Base-by-base conservation (phyloP, 148 eudicot genomes). In the Cornus florida region DNA sequence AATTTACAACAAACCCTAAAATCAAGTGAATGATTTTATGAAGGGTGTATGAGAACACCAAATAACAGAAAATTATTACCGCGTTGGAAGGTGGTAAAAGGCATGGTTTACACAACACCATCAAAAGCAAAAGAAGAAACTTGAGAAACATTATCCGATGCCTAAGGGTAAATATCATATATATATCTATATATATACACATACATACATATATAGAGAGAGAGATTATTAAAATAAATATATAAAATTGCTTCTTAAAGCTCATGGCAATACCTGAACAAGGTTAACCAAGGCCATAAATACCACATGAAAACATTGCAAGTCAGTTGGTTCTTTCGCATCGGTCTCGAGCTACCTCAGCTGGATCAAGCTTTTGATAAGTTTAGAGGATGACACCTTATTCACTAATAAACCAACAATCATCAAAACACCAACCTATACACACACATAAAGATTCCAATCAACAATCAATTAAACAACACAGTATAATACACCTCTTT, bases 381-480 rank as follows among this genome's bases (percentile, higher is more conserved):
- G 87, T 73, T 85, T 88, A 71, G 92, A 83, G 39, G 97, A 86
- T 82, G 93, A 74, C 69, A 84, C 91, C 83, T 88, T 93, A 76
- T 87, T 86, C 33, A 94, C 97, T 77, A 96, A 82, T 67, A 93
- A 78, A 72, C 92, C 85, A 73, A 90, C 86, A 75, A 92, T 87
- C 92, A 96, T 96, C 83, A 96, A 83, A 70, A 92, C 86, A 77
- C 97, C 94, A 71, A 97, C 98, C 94, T 91, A 76, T 31, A 77
- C 1, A 77, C 53, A 64, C 59, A 20, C 28, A 22, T 69, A 74
- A 76, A 67, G 9, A 19, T 31, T 6, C 11, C 41, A 38, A 12
- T 10, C 28, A 77, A 48, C 48, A 41, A 77, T 69, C 23, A 71
- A 70, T 14, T 20, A 31, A 46, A 35, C 19, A 7, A 7, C 6